phyloP scores from a whole-genome alignment of 305 asterid genomes.

The Ilex paraguariensis region DNA sequence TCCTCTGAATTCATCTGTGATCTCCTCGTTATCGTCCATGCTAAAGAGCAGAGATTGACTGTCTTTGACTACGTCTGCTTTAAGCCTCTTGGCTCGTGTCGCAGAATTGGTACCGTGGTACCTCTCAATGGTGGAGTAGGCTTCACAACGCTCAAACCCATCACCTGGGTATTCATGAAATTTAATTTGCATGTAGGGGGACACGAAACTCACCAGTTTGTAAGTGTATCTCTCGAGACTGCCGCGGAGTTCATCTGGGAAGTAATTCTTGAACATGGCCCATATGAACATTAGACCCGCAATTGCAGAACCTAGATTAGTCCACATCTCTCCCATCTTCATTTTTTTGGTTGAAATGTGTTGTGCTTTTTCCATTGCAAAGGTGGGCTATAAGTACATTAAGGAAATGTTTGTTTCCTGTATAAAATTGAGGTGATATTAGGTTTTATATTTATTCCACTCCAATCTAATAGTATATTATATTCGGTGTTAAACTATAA shows the following conservation, averaged over 20 bases:
- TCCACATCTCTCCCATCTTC: constrained; percentile 26
- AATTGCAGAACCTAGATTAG: constrained; percentile 32
- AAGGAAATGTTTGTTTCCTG: too few relatives aligned
- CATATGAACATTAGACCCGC: constrained; percentile 36
- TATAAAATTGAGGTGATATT: too few relatives aligned
- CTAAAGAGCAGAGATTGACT: constrained; percentile 33
- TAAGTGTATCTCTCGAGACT: constrained; percentile 30
- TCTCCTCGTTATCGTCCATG: constrained; percentile 52
- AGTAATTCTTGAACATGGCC: constrained; percentile 52
- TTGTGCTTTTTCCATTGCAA: too few relatives aligned
- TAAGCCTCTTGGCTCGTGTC: constrained; percentile 39
- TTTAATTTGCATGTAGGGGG: constrained; percentile 47
- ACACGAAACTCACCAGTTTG: constrained; percentile 17
- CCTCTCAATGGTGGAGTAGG: constrained; percentile 38
- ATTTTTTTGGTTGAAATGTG: too few relatives aligned
- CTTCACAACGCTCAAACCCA: constrained; percentile 38
- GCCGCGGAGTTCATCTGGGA: constrained; percentile 32
- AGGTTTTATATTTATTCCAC: too few relatives aligned
- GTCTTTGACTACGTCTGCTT: constrained; percentile 34
- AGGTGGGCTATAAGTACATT: too few relatives aligned
- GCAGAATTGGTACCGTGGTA: constrained; percentile 40
- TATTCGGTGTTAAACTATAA: too few relatives aligned
- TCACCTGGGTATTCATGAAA: constrained; percentile 38
- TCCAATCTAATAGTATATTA: too few relatives aligned
- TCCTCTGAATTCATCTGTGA: constrained; percentile 29